Base-by-base conservation (phyloP, 108 stramenopile species). In the Nitzschia inconspicua region DNA sequence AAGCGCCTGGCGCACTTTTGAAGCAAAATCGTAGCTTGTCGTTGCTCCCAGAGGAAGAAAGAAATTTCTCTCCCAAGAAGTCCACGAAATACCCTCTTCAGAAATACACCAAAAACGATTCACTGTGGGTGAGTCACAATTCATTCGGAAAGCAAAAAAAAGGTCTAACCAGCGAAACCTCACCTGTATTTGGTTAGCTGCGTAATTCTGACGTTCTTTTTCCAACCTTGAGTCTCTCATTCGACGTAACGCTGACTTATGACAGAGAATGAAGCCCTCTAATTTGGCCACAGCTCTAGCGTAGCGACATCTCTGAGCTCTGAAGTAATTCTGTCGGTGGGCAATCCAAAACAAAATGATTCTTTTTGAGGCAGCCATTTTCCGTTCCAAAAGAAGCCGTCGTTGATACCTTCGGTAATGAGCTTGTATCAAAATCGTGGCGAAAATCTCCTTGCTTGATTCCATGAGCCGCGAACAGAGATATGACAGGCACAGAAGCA, bases 401-500 rank as follows among this genome's bases (percentile, higher is more conserved):
- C 36, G 22, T 22, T 32, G 37, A 23, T 70, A 55, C 13, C 55
- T 54, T 13, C 84, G 70, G 40, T 73, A 84, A 43, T 68, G 71
- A 14, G 50, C 47, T 57, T 91, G 90, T 50, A 91, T 83, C 3
- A 68, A 25, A 9, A 78, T 52, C 23, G 71, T 48, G 0, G 94
- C 88, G 23, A 75, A 62, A 27, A 91, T 77, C 52, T 95, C 93
- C 34, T 57, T 51, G 58, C 84, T 89, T 2, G 93, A 93, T 34
- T 89, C 91, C 63, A 93, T 76, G 20, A 97, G 64, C 8, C 96
- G 81, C 4, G 90, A 86, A 60, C 85, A 96, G 8, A 94, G 71
- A 58, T 91, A 95, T 0, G 85, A 54, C 13, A 96, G 57, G 58
- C 81, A 92, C 18, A 87, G 62, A n/a, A 95, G 41, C 69, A 91